Percentiles rank a stretch among this genome's conserved stretches.
Evolutionary conservation across 2,329 filamentous ascomycete species (phyloP).

Genomic region (Colletotrichum sp.): DNA sequence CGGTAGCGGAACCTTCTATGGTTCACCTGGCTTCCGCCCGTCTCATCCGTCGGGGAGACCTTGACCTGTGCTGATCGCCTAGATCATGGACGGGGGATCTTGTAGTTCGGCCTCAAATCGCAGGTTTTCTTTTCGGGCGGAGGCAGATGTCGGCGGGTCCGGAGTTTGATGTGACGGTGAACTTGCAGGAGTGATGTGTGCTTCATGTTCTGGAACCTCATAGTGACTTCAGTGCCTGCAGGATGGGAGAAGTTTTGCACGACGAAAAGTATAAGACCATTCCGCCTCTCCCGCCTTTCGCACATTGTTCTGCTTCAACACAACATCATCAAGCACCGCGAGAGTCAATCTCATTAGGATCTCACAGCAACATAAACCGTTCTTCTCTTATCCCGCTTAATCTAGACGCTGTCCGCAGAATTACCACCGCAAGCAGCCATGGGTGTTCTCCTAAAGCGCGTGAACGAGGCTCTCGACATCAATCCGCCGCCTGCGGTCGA

Average conservation of each 20-base stretch:
- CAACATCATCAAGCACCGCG: neutral
- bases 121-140: neutral
- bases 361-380: neutral
- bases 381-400: neutral
- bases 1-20: neutral
- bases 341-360: neutral
- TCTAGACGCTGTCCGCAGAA: neutral
- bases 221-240: neutral
- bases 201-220: neutral
- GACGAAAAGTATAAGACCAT: constrained; percentile 1
- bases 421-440: constrained; percentile 26
- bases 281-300: neutral
- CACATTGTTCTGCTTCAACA: neutral
- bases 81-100: neutral
- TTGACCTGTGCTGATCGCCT: neutral
- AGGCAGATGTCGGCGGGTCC: neutral
- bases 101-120: neutral
- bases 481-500: constrained; percentile 48
- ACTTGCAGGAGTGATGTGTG: neutral
- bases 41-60: neutral
- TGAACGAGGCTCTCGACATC: constrained; percentile 51
- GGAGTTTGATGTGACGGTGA: neutral
- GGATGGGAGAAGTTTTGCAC: neutral
- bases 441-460: constrained; percentile 33
- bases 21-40: neutral